A percentile compares a stretch with the other conserved stretches of the same genome.
Conservation (phyloP, 2,329 filamentous ascomycete species). For the Anthostomella pinea region DNA sequence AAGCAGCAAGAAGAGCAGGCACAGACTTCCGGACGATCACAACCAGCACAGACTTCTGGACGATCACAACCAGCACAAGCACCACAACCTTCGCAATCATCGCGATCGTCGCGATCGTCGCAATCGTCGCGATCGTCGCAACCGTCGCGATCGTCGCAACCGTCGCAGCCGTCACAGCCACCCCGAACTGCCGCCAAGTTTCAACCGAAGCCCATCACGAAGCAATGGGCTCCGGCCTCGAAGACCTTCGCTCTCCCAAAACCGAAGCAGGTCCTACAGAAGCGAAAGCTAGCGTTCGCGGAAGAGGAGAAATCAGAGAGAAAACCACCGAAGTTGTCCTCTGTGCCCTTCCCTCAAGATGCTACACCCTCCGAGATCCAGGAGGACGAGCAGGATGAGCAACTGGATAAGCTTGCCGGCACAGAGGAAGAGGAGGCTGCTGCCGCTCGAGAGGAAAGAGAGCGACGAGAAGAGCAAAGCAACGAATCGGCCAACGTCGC, state of each 20-base stretch:
- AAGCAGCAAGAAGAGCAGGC: conserved; percentile 73
- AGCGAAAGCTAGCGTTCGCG: conserved; percentile 77
- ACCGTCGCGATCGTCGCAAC: conserved; percentile 52
- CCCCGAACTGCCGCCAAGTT: conserved; percentile 73
- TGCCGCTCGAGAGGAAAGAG: conserved; percentile 79
- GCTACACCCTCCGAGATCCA: conserved; percentile 59
- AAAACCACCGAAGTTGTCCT: conserved; percentile 88
- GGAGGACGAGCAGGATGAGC: conserved; percentile 63
- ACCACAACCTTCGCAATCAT: conserved; percentile 46
- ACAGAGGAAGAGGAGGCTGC: conserved; percentile 87
- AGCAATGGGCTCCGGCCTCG: conserved; percentile 59
- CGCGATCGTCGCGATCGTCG: no score
- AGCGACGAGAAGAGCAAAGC: conserved; percentile 68
- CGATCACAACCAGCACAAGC: conserved; percentile 55
- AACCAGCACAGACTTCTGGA: no score
- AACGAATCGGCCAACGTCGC: conserved; percentile 22
- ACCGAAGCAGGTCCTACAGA: conserved; percentile 67
- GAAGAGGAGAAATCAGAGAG: conserved; percentile 85
- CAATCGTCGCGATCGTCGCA: no score
- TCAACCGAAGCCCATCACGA: conserved; percentile 81
- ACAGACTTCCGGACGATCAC: no score
- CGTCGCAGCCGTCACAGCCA: conserved; percentile 49
- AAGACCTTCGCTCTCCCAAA: conserved; percentile 58
- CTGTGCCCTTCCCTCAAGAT: conserved; percentile 65
- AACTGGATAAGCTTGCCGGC: conserved; percentile 72